phyloP scores from a whole-genome alignment of 73 alveolate species.

The Loxodes magnus region DNA sequence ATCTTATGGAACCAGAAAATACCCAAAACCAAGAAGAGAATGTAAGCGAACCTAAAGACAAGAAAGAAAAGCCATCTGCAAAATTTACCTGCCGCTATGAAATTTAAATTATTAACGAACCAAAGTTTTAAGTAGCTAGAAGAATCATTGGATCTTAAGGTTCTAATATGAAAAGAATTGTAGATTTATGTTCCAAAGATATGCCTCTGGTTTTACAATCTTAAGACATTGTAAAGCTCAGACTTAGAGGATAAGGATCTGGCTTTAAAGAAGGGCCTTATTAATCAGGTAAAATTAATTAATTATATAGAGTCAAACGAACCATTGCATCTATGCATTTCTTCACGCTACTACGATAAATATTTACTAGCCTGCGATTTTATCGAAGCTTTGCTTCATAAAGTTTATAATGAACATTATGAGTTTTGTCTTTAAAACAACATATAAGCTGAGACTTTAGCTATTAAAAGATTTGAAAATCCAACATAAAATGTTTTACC shows the following conservation, averaged over 20 bases:
- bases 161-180: slow-evolving; percentile 89
- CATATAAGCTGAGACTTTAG: slow-evolving; percentile 33
- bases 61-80: neutral
- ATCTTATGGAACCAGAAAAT: no score
- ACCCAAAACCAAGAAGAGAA: neutral
- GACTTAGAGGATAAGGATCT: slow-evolving; percentile 96
- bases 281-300: no score
- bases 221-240: slow-evolving; percentile 68
- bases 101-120: slow-evolving; percentile 87
- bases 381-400: neutral
- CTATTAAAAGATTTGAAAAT: slow-evolving; percentile 58
- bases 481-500: no score
- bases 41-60: neutral
- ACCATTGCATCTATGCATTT: slow-evolving; percentile 90
- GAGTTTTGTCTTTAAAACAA: slow-evolving; percentile 41
- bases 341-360: slow-evolving; percentile 64
- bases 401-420: neutral
- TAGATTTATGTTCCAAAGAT: slow-evolving; percentile 73
- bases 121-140: slow-evolving; percentile 94
- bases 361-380: slow-evolving; percentile 11
- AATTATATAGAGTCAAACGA: slow-evolving; percentile 74
- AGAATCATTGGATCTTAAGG: slow-evolving; percentile 91
- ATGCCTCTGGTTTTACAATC: slow-evolving; percentile 42
- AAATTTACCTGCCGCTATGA: slow-evolving; percentile 93
- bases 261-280: slow-evolving; percentile 98